Conservation (phyloP, 352 stramenopile genomes). For the Elongisporangium senticosum region DNA sequence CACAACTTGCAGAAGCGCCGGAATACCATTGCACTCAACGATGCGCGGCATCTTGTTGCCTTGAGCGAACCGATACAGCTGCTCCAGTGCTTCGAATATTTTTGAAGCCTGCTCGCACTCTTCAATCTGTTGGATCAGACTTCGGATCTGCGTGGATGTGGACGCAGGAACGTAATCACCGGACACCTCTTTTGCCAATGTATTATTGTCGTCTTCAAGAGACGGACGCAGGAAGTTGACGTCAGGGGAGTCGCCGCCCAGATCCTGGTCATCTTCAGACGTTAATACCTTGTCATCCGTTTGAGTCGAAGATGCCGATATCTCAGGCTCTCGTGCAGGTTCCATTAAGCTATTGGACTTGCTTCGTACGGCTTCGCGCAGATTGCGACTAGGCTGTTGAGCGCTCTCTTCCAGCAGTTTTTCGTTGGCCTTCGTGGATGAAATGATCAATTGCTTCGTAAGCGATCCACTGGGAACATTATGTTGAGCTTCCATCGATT, state of each 20-base stretch:
- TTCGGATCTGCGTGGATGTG: constrained; percentile 6
- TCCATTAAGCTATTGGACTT: not conserved
- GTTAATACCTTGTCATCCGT: not conserved
- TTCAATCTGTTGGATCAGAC: not conserved
- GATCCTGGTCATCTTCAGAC: not conserved
- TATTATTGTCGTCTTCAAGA: not conserved
- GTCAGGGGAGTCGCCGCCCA: not conserved
- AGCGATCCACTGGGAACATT: not conserved
- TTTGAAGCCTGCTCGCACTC: constrained; percentile 1
- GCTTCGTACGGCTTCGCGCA: not conserved
- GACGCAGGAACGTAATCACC: constrained; percentile 6
- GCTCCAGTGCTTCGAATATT: constrained; percentile 25
- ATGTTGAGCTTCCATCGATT: not conserved
- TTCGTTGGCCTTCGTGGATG: not conserved
- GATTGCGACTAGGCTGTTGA: not conserved
- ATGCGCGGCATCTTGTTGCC: constrained; percentile 20
- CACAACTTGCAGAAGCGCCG: constrained; percentile 37
- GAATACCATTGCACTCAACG: constrained; percentile 34
- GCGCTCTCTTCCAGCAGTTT: not conserved
- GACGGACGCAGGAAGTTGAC: not conserved
- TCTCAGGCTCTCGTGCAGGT: not conserved
- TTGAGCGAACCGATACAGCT: constrained; percentile 26
- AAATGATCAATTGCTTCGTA: not conserved
- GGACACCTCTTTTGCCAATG: not conserved
- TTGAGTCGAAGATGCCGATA: not conserved